These are phyloP conservation scores for Podila horticola DNA, from an alignment of 192 early-diverging fungal species.

Conservation along the genomic window DNA sequence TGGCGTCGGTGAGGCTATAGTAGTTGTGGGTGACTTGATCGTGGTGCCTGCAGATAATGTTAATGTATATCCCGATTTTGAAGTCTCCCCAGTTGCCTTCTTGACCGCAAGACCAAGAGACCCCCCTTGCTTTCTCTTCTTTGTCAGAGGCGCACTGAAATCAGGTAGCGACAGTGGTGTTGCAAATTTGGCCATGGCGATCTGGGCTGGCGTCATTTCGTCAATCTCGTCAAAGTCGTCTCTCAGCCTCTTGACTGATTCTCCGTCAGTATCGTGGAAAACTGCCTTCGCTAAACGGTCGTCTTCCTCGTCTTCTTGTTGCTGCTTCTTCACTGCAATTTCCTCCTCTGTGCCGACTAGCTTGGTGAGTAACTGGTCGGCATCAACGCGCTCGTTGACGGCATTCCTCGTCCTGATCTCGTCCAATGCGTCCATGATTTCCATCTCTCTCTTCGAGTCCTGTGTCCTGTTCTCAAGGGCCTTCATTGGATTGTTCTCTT, in stretches of 20 bases:
- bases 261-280: conserved; percentile 75
- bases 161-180: conserved; percentile 23
- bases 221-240: conserved; percentile 54
- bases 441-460: conserved; percentile 97
- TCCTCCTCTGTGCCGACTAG: conserved; percentile 53
- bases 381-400: conserved; percentile 77
- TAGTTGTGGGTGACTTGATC: not conserved
- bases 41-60: not conserved
- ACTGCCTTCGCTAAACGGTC: conserved; percentile 66
- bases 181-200: conserved; percentile 46
- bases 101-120: conserved; percentile 20
- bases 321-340: conserved; percentile 27
- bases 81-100: not conserved
- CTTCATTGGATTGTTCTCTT: conserved; percentile 95
- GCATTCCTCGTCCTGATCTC: conserved; percentile 94
- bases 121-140: conserved; percentile 42
- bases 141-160: conserved; percentile 29
- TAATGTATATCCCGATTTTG: conserved; percentile 10
- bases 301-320: conserved; percentile 73
- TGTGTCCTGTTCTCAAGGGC: conserved; percentile 94
- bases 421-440: conserved; percentile 95
- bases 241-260: conserved; percentile 66
- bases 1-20: not conserved
- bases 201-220: conserved; percentile 26
- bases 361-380: conserved; percentile 69